Conservation (phyloP, 768 basidiomycete species). For the Hydnum rufescens region DNA sequence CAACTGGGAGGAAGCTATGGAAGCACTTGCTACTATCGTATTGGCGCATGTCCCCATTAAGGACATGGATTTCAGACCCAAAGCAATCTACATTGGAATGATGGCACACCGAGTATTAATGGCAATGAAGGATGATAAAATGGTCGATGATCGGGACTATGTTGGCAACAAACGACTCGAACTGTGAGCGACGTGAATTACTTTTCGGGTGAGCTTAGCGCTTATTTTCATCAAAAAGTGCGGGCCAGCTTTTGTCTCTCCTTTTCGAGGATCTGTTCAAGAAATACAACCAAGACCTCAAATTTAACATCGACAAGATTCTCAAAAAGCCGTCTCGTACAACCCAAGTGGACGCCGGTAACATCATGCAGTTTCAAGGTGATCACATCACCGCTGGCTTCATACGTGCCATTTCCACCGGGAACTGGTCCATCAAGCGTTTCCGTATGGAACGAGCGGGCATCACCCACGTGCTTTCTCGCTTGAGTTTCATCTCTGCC, state of each 20-base stretch:
- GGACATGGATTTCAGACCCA: constrained; percentile 74
- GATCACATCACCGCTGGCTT: constrained; percentile 93
- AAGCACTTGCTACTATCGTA: constrained; percentile 93
- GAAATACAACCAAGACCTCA: constrained; percentile 83
- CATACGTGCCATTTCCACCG: constrained; percentile 91
- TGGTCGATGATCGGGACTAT: constrained; percentile 97
- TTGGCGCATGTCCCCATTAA: constrained; percentile 89
- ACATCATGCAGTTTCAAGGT: constrained; percentile 89
- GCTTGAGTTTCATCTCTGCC: constrained; percentile 90
- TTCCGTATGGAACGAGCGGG: constrained; percentile 99
- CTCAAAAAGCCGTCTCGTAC: constrained; percentile 91
- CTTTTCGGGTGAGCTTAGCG: background rate
- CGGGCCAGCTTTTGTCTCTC: constrained; percentile 85
- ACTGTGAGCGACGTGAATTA: constrained; percentile 39
- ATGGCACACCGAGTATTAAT: constrained; percentile 94
- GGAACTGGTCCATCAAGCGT: constrained; percentile 96
- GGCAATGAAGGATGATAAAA: constrained; percentile 91
- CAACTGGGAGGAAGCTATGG: constrained; percentile 84
- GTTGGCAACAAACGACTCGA: constrained; percentile 98
- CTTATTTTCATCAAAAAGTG: constrained; percentile 28
- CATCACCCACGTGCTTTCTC: constrained; percentile 91
- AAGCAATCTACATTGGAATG: constrained; percentile 91
- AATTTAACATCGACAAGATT: constrained; percentile 89
- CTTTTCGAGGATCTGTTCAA: constrained; percentile 98
- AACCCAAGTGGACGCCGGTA: constrained; percentile 84